phyloP scores from a whole-genome alignment of 805 yeast species.

The Ogataea saltuana region DNA sequence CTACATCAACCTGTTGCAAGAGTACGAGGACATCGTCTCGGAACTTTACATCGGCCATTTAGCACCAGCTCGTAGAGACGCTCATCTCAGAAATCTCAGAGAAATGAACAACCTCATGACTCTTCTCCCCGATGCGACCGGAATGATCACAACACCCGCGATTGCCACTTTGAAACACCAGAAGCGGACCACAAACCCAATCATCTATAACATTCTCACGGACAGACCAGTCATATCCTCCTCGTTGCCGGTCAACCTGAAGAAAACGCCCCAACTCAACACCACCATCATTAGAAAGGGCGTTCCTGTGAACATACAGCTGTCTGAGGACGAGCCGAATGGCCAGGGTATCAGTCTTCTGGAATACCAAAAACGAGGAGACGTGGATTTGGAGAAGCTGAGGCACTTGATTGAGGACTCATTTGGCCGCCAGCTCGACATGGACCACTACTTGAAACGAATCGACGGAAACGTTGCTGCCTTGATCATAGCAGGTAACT shows the following conservation, averaged over 20 bases:
- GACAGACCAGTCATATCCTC: slow-evolving; percentile 91
- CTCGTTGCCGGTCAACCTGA: slow-evolving; percentile 71
- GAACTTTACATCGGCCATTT: slow-evolving; percentile 65
- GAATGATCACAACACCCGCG: slow-evolving; percentile 81
- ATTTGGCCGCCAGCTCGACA: slow-evolving; percentile 67
- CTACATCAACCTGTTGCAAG: slow-evolving; percentile 81
- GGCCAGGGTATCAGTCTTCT: slow-evolving; percentile 41
- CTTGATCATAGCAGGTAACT: slow-evolving; percentile 85
- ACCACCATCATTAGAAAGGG: slow-evolving; percentile 85
- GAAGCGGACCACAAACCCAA: slow-evolving; percentile 63
- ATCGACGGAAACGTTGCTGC: slow-evolving; percentile 70
- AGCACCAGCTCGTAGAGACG: slow-evolving; percentile 43
- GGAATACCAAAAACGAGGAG: slow-evolving; percentile 38
- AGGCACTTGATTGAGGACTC: slow-evolving; percentile 72
- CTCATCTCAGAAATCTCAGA: slow-evolving; percentile 66
- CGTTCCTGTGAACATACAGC: slow-evolving; percentile 51
- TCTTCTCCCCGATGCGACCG: slow-evolving; percentile 57
- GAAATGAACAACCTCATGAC: slow-evolving; percentile 61
- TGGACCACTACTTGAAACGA: slow-evolving; percentile 65
- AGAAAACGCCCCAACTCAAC: slow-evolving; percentile 59
- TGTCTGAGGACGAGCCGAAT: slow-evolving; percentile 27
- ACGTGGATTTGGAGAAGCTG: slow-evolving; percentile 58
- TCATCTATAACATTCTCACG: slow-evolving; percentile 85
- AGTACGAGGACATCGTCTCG: slow-evolving; percentile 60
- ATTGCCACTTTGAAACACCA: slow-evolving; percentile 54